Evolutionary conservation across 257 asterid species (phyloP), one percentile per base, ranked within the genome.

Genomic region (Leptodermis oblonga): DNA sequence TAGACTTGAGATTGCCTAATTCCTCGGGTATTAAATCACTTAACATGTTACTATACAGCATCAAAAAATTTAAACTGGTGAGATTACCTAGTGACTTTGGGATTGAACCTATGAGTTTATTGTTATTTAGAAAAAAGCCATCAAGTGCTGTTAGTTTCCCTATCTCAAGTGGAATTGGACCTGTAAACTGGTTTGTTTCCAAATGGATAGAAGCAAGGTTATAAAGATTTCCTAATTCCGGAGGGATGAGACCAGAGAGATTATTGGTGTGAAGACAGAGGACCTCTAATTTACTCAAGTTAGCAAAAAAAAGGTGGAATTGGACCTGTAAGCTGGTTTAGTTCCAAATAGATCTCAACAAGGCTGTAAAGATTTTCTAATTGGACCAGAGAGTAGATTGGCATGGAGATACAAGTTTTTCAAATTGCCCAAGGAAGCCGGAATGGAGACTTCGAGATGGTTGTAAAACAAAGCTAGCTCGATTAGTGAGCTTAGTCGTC

Each of bases 1-100:
- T 73, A 6, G 28, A 36, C 66, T 43, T 53, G 63, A 77, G 26
- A 17, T 68, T 77, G 1, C 78, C 81, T 17, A 77, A 42, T 34
- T 72, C 81, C 22, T 18, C 20, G 20, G 81, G 74, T 45, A 72
- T 67, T 0, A 68, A 48, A 20, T 74, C 77, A 1, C 56, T 41
- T 10, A 77, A 54, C 33, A 51, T 25, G 33, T 75, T 75, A 8
- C 0, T 3, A 41, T 43, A 65, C 14, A 62, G 65, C 23, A 17
- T 7, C 17, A 64, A 49, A 26, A 7, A 20, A 18, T 2, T 3
- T 22, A 72, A 17, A 17, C 12, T 26, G 28, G 49, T 22, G 6
- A 13, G 20, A 15, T 54, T 66, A 4, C 64, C 33, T 7, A 65
- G 10, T 14, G 60, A 58, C 6, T 1, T 0, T n/a, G 75, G 62